These are phyloP conservation scores for Crithidia sp. DNA, from an alignment of 208 protist genomes.

Conservation along the genomic window DNA sequence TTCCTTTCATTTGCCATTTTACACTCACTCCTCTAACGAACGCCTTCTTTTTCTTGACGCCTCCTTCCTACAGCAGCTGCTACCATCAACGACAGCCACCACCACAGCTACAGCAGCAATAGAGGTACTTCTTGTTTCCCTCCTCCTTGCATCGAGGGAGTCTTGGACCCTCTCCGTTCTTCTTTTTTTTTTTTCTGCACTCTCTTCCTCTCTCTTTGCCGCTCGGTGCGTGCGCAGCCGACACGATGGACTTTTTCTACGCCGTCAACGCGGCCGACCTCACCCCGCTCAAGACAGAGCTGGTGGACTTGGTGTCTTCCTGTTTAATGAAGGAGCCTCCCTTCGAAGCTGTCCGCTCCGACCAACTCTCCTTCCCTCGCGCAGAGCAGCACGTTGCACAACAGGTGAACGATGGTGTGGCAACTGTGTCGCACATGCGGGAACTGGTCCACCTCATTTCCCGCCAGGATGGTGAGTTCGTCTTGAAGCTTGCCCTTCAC, in stretches of 20 bases:
- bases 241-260: constrained; percentile 27
- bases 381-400: neutral
- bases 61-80: too few species aligned
- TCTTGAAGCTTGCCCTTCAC: constrained; percentile 94
- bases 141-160: too few species aligned
- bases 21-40: too few species aligned
- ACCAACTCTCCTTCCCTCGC: neutral
- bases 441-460: constrained; percentile 66
- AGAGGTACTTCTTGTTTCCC: too few species aligned
- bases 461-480: constrained; percentile 79
- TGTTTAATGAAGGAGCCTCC: constrained; percentile 86
- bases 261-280: constrained; percentile 33
- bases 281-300: constrained; percentile 64
- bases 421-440: constrained; percentile 45
- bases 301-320: constrained; percentile 81
- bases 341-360: constrained; percentile 31
- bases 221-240: neutral
- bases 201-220: neutral
- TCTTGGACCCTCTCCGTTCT: too few species aligned
- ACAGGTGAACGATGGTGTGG: constrained; percentile 7
- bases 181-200: neutral
- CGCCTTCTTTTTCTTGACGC: too few species aligned
- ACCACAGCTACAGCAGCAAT: too few species aligned
- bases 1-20: too few species aligned
- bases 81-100: too few species aligned